A percentile compares a stretch with the other conserved stretches of the same genome.
phyloP scores from a whole-genome alignment of 352 stramenopile species.

The Phytophthora foliorum region DNA sequence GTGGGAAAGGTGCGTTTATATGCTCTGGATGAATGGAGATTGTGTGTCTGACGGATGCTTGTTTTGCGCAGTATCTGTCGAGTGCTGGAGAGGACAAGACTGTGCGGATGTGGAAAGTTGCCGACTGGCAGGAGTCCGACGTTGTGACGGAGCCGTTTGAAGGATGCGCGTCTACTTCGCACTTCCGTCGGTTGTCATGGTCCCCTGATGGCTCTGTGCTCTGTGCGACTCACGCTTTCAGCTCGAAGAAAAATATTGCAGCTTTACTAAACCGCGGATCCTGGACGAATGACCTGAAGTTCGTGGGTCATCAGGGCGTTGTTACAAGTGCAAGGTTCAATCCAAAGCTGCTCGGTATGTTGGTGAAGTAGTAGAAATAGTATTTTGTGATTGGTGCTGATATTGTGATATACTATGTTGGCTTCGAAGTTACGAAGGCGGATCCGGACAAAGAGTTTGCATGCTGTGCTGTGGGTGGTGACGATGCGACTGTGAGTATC shows the following conservation, averaged over 20 bases:
- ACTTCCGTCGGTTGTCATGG: slow-evolving; percentile 89
- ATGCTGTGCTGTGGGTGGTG: slow-evolving; percentile 83
- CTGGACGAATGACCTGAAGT: slow-evolving; percentile 89
- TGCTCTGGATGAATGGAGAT: neutral
- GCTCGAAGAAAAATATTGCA: slow-evolving; percentile 89
- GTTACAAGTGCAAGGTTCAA: slow-evolving; percentile 89
- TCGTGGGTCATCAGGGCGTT: slow-evolving; percentile 84
- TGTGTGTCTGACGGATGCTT: neutral
- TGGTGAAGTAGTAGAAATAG: neutral
- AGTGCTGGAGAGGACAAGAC: slow-evolving; percentile 91
- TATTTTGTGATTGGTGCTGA: slow-evolving; percentile 1
- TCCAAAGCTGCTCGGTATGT: slow-evolving; percentile 75
- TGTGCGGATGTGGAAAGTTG: slow-evolving; percentile 85
- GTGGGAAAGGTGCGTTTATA: slow-evolving; percentile 71
- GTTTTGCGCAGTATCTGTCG: slow-evolving; percentile 68
- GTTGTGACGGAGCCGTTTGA: slow-evolving; percentile 82
- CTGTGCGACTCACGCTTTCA: slow-evolving; percentile 87
- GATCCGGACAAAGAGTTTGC: slow-evolving; percentile 85
- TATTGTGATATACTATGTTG: slow-evolving; percentile 6
- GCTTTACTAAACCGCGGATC: slow-evolving; percentile 78
- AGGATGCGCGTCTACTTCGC: slow-evolving; percentile 77
- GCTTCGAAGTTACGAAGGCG: slow-evolving; percentile 53
- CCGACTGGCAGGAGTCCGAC: slow-evolving; percentile 78
- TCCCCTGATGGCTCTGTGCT: slow-evolving; percentile 84
- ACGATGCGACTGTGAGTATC: slow-evolving; percentile 89